A percentile compares a stretch with the other conserved stretches of the same genome.
Conservation (phyloP, 2,329 filamentous ascomycete genomes). For the Myriangium duriaei region DNA sequence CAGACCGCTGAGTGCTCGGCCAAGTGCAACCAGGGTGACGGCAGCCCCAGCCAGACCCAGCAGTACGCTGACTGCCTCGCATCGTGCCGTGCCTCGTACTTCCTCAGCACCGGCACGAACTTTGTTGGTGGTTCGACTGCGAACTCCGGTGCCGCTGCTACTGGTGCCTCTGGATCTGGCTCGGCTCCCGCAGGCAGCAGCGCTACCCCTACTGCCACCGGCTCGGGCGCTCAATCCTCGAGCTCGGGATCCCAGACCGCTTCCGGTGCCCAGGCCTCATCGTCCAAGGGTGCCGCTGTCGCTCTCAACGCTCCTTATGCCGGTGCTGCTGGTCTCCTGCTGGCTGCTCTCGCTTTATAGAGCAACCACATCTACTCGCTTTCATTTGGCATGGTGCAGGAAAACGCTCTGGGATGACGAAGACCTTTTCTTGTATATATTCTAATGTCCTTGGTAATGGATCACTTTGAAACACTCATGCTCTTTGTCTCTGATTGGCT, state of each 20-base stretch:
- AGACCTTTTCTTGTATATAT: no score
- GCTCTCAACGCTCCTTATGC: slow-evolving; percentile 9
- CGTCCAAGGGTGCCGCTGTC: slow-evolving; percentile 7
- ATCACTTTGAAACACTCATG: no score
- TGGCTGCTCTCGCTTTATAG: slow-evolving; percentile 12
- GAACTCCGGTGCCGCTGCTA: slow-evolving; percentile 16
- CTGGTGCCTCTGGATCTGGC: slow-evolving; percentile 15
- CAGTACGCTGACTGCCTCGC: slow-evolving; percentile 37
- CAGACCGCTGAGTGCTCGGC: slow-evolving; percentile 40
- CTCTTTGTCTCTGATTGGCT: no score
- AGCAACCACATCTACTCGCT: no score
- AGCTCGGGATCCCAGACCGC: slow-evolving; percentile 15
- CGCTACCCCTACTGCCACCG: slow-evolving; percentile 6
- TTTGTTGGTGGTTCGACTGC: slow-evolving; percentile 13
- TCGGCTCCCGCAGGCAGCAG: slow-evolving; percentile 14
- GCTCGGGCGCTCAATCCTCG: slow-evolving; percentile 14
- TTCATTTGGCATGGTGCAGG: no score
- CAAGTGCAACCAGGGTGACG: slow-evolving; percentile 41
- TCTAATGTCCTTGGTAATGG: no score
- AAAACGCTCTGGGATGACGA: no score
- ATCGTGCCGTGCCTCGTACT: slow-evolving; percentile 24
- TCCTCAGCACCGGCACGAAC: slow-evolving; percentile 9
- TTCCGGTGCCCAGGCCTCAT: slow-evolving; percentile 3
- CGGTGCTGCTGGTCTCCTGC: slow-evolving; percentile 10
- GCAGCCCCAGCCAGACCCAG: slow-evolving; percentile 32